Percentiles rank a stretch among this genome's conserved stretches.
phyloP scores from a whole-genome alignment of 148 eudicot genomes.

The Spergularia bocconei region DNA sequence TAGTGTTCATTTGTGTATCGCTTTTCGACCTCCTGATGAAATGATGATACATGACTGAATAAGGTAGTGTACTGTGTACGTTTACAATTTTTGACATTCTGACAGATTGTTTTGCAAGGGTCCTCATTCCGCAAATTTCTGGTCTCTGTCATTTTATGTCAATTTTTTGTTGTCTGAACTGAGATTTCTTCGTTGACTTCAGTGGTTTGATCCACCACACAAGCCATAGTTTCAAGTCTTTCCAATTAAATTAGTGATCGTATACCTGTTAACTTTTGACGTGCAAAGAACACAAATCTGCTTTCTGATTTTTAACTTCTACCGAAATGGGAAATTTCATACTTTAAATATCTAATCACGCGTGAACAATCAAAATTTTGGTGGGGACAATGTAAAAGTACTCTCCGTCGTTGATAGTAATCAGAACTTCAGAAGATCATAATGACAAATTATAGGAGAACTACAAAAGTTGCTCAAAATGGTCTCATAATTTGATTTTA shows the following conservation, averaged over 20 bases:
- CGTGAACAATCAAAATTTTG: no score
- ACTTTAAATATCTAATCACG: no score
- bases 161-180: background rate
- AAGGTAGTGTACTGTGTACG: background rate
- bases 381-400: no score
- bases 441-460: no score
- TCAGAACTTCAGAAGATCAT: no score
- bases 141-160: background rate
- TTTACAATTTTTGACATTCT: background rate
- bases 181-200: constrained; percentile 8
- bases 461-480: no score
- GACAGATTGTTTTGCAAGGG: background rate
- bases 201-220: background rate
- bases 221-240: background rate
- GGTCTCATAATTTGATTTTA: no score
- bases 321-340: no score
- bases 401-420: no score
- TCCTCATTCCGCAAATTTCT: background rate
- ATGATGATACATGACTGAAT: background rate
- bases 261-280: constrained; percentile 15
- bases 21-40: background rate
- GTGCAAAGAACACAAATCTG: constrained; percentile 11
- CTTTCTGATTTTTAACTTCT: no score
- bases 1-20: no score
- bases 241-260: background rate